phyloP scores from a whole-genome alignment of 352 stramenopile genomes.

The Phytophthora capsici region DNA sequence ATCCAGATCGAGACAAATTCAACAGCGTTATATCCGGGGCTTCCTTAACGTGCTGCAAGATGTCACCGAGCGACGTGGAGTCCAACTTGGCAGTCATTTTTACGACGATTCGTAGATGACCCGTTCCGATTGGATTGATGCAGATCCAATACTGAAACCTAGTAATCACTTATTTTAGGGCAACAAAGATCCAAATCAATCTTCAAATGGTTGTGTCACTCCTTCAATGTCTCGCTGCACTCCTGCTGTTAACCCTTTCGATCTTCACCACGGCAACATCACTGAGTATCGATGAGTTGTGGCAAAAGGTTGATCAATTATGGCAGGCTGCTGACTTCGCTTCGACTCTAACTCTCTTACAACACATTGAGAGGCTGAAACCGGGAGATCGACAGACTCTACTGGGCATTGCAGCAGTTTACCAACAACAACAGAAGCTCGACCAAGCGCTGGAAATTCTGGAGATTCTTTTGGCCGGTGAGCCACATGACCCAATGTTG shows the following conservation, averaged over 20 bases:
- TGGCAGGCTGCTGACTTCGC: conserved; percentile 36
- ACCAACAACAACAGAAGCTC: conserved; percentile 36
- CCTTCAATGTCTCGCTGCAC: neutral
- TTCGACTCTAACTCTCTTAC: conserved; percentile 35
- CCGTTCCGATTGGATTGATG: conserved; percentile 4
- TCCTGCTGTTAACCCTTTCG: conserved; percentile 12
- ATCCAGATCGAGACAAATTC: conserved; percentile 29
- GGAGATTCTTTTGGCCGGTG: conserved; percentile 7
- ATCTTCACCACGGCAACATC: neutral
- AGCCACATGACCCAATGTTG: conserved; percentile 27
- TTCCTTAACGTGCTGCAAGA: conserved; percentile 27
- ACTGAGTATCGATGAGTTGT: conserved; percentile 32
- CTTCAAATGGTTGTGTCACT: conserved; percentile 16
- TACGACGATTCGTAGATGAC: conserved; percentile 7
- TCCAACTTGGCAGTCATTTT: conserved; percentile 40
- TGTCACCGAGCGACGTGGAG: conserved; percentile 21
- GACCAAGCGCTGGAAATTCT: conserved; percentile 32
- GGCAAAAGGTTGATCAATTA: conserved; percentile 30
- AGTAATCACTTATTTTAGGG: conserved; percentile 16
- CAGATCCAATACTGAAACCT: neutral
- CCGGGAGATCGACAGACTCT: conserved; percentile 28
- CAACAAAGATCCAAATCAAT: conserved; percentile 15
- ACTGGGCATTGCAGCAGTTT: conserved; percentile 40
- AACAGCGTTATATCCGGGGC: conserved; percentile 23
- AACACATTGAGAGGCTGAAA: conserved; percentile 31